Evolutionary conservation across 108 stramenopile genomes (phyloP), one percentile per base, ranked within the genome.

Genomic region (Nitzschia inconspicua): DNA sequence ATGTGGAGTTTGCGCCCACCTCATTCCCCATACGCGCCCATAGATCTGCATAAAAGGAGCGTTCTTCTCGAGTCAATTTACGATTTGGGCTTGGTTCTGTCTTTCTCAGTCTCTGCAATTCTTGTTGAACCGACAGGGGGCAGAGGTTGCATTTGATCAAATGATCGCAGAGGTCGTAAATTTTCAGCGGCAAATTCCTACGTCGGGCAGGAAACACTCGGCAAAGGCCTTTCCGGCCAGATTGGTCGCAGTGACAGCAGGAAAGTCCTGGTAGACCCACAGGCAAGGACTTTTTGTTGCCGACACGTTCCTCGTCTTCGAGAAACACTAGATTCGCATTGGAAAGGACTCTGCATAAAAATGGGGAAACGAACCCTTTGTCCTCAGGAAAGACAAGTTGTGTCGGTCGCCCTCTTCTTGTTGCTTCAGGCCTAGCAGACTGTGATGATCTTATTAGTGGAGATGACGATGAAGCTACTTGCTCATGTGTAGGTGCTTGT

Each of bases 141-240:
- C 60, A 66, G n/a, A 68, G 28, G 0, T 69, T 22, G 63, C 79
- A 80, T 1, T 66, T 42, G 5, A 63, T 48, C 14, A 80, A 9
- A 50, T 80, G 79, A 36, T 72, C 60, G 48, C 63, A 71, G 0
- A 80, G 43, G 53, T 80, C 74, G 5, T 58, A 40, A 42, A 80
- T 34, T 41, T 72, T 75, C 18, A 5, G 19, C 4, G 79, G 79
- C 14, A 80, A 67, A 8, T 63, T 75, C 4, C 74, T 53, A 19
- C 63, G 58, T 7, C 70, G 24, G n/a, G 47, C 47, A 4, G 74
- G 74, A 57, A 80, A 80, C 3, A 80, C 22, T 19, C 66, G 79
- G 51, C 70, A 67, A 6, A 63, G 19, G 11, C 73, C 68, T 11
- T 39, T 48, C n/a, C 61, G 37, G 18, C 52, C 27, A n/a, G 36